Evolutionary conservation across 2,329 filamentous ascomycete species (phyloP), one percentile per base, ranked within the genome.

Genomic region (Purpureocillium lavendulum): DNA sequence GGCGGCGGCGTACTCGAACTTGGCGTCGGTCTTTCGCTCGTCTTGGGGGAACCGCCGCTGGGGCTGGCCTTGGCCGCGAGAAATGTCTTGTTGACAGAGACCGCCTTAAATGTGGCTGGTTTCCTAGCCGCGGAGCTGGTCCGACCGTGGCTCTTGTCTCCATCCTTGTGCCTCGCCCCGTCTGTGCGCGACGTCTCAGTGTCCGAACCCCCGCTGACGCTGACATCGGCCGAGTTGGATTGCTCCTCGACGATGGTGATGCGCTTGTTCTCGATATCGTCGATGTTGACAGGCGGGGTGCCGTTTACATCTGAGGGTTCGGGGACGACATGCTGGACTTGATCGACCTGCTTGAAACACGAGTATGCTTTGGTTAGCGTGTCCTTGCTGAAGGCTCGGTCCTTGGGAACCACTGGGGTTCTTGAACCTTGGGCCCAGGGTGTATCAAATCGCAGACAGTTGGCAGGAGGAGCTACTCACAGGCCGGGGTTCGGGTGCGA

Each of bases 1-100:
- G 66, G 66, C 6, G 66, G 63, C 4, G 70, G 66, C 5, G 69
- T 65, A 38, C 65, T 62, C 2, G 74, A 62, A 36, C 69, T 62
- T 12, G 71, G 53, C 11, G 58, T 58, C 6, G 67, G 62, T 57
- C 78, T 73, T 47, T 77, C 68, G 49, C 60, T 61, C 35, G 68
- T 51, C 54, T 80, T 77, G 40, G 71, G 54, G 15, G 67, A 58
- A 8, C 65, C 55, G 44, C 56, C 59, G 39, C 61, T 58, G 14
- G 66, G 58, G 14, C 69, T 57, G 34, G 64, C 71, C 60, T 90
- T 90, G 44, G 84, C 77, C n/a, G 76, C 77, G 29, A 92, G 70
- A 56, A 90, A 94, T 33, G 78, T 87, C 62, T 85, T 88, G 49
- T 89, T 90, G 49, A 90, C 84, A 5, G 84, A 89, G 35, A 92